These are phyloP conservation scores for Herpetomonas samuelpessoai DNA, from an alignment of 208 protist species.

Conservation along the genomic window DNA sequence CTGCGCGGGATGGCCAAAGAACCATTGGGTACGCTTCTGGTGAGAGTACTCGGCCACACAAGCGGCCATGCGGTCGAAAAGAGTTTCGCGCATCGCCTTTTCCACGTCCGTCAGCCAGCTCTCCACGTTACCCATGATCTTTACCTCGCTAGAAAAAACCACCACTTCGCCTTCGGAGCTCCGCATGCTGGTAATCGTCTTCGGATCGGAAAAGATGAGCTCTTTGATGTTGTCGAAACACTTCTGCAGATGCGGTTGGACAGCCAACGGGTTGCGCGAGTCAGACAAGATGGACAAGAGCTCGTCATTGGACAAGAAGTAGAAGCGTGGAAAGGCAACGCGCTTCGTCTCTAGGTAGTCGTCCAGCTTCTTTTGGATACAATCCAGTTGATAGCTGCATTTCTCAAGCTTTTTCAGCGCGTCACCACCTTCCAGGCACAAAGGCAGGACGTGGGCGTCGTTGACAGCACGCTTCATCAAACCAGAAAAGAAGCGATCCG, in stretches of 20 bases:
- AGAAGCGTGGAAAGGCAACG: slow-evolving; percentile 95
- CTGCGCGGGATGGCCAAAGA: slow-evolving; percentile 90
- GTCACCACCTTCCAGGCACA: slow-evolving; percentile 68
- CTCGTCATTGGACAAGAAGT: slow-evolving; percentile 98
- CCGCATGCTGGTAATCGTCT: slow-evolving; percentile 84
- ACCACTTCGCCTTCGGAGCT: slow-evolving; percentile 91
- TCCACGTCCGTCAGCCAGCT: slow-evolving; percentile 94
- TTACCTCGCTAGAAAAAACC: slow-evolving; percentile 66
- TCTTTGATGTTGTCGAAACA: slow-evolving; percentile 95
- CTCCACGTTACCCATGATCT: slow-evolving; percentile 92
- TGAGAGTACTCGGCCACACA: slow-evolving; percentile 59
- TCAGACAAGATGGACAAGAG: slow-evolving; percentile 97
- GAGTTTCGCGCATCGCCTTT: slow-evolving; percentile 80
- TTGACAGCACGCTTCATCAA: slow-evolving; percentile 80
- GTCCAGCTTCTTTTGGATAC: slow-evolving; percentile 94
- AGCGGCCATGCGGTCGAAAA: slow-evolving; percentile 56
- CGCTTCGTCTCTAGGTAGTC: slow-evolving; percentile 96
- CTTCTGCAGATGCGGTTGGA: slow-evolving; percentile 95
- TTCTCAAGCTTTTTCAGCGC: slow-evolving; percentile 86
- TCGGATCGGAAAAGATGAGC: slow-evolving; percentile 73
- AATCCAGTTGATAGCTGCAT: slow-evolving; percentile 86
- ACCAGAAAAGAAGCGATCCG: slow-evolving; percentile 88
- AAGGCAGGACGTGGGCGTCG: slow-evolving; percentile 77
- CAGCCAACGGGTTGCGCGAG: slow-evolving; percentile 91
- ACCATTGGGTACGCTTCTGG: slow-evolving; percentile 78